Conservation (phyloP, 371 early-diverging fungal species). For the Chytridium lagenaria region DNA sequence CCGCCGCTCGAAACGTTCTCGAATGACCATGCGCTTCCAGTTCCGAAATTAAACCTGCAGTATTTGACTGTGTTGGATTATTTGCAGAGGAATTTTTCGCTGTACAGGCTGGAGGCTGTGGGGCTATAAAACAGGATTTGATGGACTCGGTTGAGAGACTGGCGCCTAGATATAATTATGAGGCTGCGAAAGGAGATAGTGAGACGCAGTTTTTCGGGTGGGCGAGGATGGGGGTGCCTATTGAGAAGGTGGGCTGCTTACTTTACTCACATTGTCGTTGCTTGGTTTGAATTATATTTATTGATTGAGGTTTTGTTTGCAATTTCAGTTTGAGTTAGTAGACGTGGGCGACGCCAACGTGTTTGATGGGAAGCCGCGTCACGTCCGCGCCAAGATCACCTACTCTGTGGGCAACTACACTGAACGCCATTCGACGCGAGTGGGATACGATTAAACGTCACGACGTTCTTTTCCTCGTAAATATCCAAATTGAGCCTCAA, state of each 20-base stretch:
- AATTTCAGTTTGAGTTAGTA: slow-evolving; percentile 58
- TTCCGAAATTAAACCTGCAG: slow-evolving; percentile 93
- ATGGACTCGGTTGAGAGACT: slow-evolving; percentile 86
- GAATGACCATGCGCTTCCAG: slow-evolving; percentile 72
- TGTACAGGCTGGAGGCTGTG: slow-evolving; percentile 80
- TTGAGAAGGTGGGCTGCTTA: slow-evolving; percentile 63
- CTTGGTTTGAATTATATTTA: not conserved
- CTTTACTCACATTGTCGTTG: not conserved
- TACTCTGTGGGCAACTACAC: slow-evolving; percentile 69
- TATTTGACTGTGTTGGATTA: slow-evolving; percentile 92
- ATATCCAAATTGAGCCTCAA: slow-evolving; percentile 65
- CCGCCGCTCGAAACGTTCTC: slow-evolving; percentile 64
- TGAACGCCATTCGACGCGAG: slow-evolving; percentile 75
- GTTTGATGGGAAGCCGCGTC: slow-evolving; percentile 74
- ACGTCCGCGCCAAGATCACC: slow-evolving; percentile 78
- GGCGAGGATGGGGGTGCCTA: slow-evolving; percentile 86
- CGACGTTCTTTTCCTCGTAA: slow-evolving; percentile 81
- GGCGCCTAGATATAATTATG: slow-evolving; percentile 68
- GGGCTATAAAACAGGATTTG: slow-evolving; percentile 86
- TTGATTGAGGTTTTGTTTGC: slow-evolving; percentile 8
- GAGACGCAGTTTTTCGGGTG: slow-evolving; percentile 79
- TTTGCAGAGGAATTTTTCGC: slow-evolving; percentile 80
- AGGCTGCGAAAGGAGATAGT: slow-evolving; percentile 57
- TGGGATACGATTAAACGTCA: slow-evolving; percentile 87
- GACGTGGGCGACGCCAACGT: slow-evolving; percentile 80